A percentile compares a stretch with the other conserved stretches of the same genome.
Evolutionary conservation across 371 early-diverging fungal species (phyloP).

Genomic region (Mucor saturninus): DNA sequence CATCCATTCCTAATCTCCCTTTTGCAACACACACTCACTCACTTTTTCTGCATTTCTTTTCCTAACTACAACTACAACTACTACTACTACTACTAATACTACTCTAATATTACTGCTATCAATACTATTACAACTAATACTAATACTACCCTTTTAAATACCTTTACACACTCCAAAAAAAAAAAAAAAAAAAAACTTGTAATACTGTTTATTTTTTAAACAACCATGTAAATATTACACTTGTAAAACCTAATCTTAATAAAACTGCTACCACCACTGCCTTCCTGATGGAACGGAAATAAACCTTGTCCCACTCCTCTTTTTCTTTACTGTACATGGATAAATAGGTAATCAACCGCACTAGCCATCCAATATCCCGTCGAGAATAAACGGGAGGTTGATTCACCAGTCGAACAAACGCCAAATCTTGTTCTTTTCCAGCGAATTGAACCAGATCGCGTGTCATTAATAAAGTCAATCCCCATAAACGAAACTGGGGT

Average conservation of each 20-base stretch:
- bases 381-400: not conserved
- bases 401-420: not conserved
- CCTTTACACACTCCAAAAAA: not conserved
- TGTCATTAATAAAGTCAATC: conserved; percentile 71
- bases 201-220: conserved; percentile 1
- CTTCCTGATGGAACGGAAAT: conserved; percentile 20
- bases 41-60: not conserved
- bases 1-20: no score
- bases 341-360: no score
- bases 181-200: not conserved
- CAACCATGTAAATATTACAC: conserved; percentile 1
- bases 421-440: not conserved
- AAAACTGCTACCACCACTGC: conserved; percentile 19
- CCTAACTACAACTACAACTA: not conserved
- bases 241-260: conserved; percentile 19
- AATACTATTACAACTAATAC: conserved; percentile 1
- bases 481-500: conserved; percentile 61
- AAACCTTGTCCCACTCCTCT: conserved; percentile 23
- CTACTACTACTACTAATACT: conserved; percentile 1
- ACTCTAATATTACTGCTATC: not conserved
- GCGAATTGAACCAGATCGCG: conserved; percentile 59
- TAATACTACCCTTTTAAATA: not conserved
- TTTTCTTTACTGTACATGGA: no score
- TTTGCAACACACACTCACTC: not conserved
- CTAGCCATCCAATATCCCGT: not conserved